These are phyloP conservation scores for Elaeis oleifera DNA, from an alignment of 202 grass and related monocot species.

Conservation along the genomic window DNA sequence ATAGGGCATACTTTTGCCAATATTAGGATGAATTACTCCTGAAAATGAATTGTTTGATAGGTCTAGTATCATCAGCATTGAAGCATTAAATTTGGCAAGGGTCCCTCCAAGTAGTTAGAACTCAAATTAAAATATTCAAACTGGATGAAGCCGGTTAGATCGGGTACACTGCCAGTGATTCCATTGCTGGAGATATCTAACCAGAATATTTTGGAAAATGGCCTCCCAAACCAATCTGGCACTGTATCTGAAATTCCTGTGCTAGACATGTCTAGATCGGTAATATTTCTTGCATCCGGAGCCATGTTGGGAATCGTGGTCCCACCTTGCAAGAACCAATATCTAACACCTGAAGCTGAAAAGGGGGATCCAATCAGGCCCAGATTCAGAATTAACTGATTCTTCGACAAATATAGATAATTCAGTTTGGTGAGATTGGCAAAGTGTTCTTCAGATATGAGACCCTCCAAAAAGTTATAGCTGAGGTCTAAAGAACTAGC, in stretches of 20 bases:
- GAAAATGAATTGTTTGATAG: neutral
- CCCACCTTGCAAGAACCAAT: constrained; percentile 22
- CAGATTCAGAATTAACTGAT: constrained; percentile 2
- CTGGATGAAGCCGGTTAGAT: neutral
- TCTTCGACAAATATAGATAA: constrained; percentile 1
- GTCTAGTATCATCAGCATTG: neutral
- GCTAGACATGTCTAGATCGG: neutral
- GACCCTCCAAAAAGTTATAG: constrained; percentile 11
- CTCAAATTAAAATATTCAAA: neutral
- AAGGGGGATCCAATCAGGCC: constrained; percentile 6
- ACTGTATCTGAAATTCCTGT: constrained; percentile 19
- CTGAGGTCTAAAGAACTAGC: neutral
- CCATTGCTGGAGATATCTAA: constrained; percentile 16
- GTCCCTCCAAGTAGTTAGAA: neutral
- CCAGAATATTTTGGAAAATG: neutral
- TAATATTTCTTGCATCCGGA: neutral
- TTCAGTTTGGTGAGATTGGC: neutral
- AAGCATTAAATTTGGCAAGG: neutral
- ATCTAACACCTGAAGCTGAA: neutral
- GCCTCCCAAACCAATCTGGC: constrained; percentile 23
- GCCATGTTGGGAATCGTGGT: constrained; percentile 34
- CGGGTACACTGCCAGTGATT: neutral
- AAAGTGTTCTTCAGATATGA: constrained; percentile 24
- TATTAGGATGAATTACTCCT: neutral
- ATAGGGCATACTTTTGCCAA: neutral